Percentiles rank a stretch among this genome's conserved stretches.
These are phyloP conservation scores for Effrenium voratum DNA, from an alignment of 73 alveolate species.

Conservation along the genomic window DNA sequence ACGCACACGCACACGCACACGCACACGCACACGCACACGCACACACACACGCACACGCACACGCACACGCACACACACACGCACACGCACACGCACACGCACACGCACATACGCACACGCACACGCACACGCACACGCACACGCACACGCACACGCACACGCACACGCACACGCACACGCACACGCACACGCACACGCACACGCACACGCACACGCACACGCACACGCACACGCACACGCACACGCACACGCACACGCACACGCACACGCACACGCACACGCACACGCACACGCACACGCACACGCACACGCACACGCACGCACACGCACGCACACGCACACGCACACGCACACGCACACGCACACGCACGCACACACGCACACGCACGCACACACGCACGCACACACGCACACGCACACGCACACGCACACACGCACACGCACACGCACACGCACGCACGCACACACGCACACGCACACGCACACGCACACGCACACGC, in stretches of 20 bases:
- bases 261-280: conserved; percentile 7
- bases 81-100: background rate
- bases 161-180: background rate
- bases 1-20: background rate
- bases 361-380: background rate
- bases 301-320: background rate
- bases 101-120: background rate
- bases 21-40: background rate
- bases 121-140: background rate
- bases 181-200: conserved; percentile 10
- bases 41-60: conserved; percentile 3
- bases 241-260: conserved; percentile 30
- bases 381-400: background rate
- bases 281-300: background rate
- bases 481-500: background rate
- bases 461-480: background rate
- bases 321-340: background rate
- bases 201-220: conserved; percentile 10
- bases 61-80: conserved; percentile 13
- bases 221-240: conserved; percentile 34
- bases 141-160: background rate
- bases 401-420: background rate
- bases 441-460: background rate
- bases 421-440: conserved; percentile 44
- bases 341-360: background rate